phyloP scores from a whole-genome alignment of 257 asterid species.

The Solanum sitiens region DNA sequence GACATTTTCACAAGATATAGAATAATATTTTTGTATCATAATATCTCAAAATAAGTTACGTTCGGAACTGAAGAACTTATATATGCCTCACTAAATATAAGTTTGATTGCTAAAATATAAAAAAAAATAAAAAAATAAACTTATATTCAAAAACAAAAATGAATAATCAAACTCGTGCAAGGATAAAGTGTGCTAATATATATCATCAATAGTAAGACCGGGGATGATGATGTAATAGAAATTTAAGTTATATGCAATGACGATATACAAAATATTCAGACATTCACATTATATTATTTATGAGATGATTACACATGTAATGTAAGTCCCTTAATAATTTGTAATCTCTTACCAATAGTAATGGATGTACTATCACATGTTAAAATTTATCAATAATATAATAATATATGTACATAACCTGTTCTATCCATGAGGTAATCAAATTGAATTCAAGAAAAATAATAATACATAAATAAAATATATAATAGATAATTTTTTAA shows the following conservation, averaged over 20 bases:
- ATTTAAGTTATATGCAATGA: not conserved
- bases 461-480: not conserved
- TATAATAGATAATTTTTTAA: too few relatives aligned
- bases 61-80: too few relatives aligned
- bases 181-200: not conserved
- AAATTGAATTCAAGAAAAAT: not conserved
- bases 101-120: too few relatives aligned
- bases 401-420: rapidly evolving
- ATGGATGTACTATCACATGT: not conserved
- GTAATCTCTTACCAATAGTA: not conserved
- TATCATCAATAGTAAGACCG: not conserved
- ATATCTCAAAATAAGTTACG: not conserved
- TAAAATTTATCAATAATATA: not conserved
- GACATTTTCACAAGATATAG: too few relatives aligned
- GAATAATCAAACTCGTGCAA: too few relatives aligned
- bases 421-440: not conserved
- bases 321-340: not conserved
- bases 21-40: too few relatives aligned
- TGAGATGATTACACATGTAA: not conserved
- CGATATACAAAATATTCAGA: not conserved
- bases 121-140: too few relatives aligned
- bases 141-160: too few relatives aligned
- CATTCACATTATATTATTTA: too few relatives aligned
- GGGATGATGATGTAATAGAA: not conserved
- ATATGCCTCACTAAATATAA: too few relatives aligned